Conservation (phyloP, 108 stramenopile genomes). For the Chaetoceros muelleri region DNA sequence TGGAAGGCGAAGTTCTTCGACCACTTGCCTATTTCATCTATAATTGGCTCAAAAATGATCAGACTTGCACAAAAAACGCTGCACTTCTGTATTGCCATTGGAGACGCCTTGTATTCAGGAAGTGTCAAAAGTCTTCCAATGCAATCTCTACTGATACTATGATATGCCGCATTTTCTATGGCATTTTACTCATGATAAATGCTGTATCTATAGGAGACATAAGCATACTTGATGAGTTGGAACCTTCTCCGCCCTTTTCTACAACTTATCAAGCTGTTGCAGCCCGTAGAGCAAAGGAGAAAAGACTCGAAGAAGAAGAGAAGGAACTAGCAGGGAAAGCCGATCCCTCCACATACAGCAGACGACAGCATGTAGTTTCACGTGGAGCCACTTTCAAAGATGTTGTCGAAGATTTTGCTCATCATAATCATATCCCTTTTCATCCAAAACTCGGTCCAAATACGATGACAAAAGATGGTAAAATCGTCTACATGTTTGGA, state of each 20-base stretch:
- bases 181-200: conserved; percentile 54
- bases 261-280: conserved; percentile 34
- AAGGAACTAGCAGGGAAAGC: conserved; percentile 3
- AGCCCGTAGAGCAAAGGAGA: conserved; percentile 35
- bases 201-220: conserved; percentile 15
- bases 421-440: conserved; percentile 43
- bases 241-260: conserved; percentile 23
- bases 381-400: conserved; percentile 35
- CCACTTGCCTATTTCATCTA: conserved; percentile 34
- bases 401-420: conserved; percentile 63
- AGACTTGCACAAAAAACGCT: conserved; percentile 7
- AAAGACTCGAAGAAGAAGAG: conserved; percentile 15
- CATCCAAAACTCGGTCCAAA: conserved; percentile 50
- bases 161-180: conserved; percentile 59
- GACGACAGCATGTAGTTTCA: neutral
- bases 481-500: conserved; percentile 67
- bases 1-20: conserved; percentile 61
- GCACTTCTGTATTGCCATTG: conserved; percentile 38
- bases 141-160: conserved; percentile 28
- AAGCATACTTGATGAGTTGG: conserved; percentile 17
- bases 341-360: conserved; percentile 1
- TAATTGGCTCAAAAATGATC: conserved; percentile 6
- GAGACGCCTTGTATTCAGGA: conserved; percentile 28
- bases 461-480: conserved; percentile 57
- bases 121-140: conserved; percentile 1